These are phyloP conservation scores for Thuidium tamariscinum DNA, from an alignment of 225 moss, liverwort and hornwort genomes.

Conservation along the genomic window DNA sequence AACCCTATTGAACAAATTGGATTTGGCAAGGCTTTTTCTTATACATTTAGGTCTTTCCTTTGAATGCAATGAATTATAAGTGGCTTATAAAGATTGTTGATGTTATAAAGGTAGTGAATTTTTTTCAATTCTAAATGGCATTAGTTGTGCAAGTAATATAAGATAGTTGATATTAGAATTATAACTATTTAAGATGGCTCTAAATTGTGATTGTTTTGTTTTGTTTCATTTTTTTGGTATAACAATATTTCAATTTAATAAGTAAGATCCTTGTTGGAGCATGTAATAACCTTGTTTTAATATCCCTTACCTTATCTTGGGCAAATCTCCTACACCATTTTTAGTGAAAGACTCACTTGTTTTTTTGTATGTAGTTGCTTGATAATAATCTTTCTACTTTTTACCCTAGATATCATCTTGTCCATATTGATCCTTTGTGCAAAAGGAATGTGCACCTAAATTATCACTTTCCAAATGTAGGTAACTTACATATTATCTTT, in stretches of 20 bases:
- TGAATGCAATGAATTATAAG: neutral
- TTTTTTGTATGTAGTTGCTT: neutral
- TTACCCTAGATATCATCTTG: neutral
- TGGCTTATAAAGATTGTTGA: neutral
- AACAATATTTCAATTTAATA: neutral
- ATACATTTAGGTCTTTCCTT: neutral
- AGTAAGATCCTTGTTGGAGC: neutral
- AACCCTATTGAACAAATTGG: neutral
- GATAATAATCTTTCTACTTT: neutral
- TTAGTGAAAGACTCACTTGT: no score
- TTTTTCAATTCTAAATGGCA: no score
- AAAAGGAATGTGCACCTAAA: neutral
- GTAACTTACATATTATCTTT: accelerated
- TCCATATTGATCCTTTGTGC: neutral
- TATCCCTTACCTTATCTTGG: neutral
- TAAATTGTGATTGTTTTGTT: neutral
- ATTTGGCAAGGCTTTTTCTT: neutral
- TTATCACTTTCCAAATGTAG: neutral
- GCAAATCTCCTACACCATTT: no score
- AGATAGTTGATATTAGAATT: neutral
- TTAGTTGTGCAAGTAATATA: neutral
- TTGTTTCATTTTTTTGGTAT: neutral
- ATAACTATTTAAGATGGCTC: neutral
- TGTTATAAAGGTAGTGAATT: neutral
- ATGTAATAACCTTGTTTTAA: neutral